Evolutionary conservation across 352 stramenopile species (phyloP).

Genomic region (Phytopythium mirpurense): DNA sequence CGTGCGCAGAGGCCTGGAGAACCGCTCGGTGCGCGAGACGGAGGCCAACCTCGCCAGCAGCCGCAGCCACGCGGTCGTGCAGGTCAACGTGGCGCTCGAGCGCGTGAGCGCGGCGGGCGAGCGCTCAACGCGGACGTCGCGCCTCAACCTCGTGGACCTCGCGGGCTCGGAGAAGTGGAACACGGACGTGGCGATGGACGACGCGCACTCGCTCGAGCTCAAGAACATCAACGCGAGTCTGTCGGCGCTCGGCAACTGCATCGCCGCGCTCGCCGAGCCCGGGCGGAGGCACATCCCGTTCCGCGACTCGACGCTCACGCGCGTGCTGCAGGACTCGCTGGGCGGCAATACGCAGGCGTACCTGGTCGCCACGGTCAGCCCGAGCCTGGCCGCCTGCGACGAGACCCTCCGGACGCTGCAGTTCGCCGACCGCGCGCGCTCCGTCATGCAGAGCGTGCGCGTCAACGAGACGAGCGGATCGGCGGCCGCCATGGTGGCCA

Average conservation of each 20-base stretch:
- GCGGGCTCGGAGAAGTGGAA: conserved; percentile 85
- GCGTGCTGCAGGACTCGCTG: conserved; percentile 82
- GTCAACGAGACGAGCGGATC: conserved; percentile 42
- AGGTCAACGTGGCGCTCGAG: conserved; percentile 69
- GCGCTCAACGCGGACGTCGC: conserved; percentile 20
- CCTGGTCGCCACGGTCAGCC: conserved; percentile 67
- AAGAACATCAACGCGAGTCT: conserved; percentile 91
- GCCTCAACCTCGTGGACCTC: conserved; percentile 77
- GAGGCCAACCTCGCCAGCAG: conserved; percentile 85
- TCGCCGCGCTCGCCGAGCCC: conserved; percentile 72
- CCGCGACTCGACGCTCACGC: conserved; percentile 84
- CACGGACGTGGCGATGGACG: conserved; percentile 65
- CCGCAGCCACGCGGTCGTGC: conserved; percentile 90
- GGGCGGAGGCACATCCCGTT: conserved; percentile 90
- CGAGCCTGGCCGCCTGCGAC: conserved; percentile 32
- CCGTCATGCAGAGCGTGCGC: conserved; percentile 67
- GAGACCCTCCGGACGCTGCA: conserved; percentile 77
- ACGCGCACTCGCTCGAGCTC: conserved; percentile 67
- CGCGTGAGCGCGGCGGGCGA: not conserved
- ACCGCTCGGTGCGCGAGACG: conserved; percentile 76
- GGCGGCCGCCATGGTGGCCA: conserved; percentile 14
- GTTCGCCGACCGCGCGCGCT: conserved; percentile 67
- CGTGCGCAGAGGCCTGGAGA: conserved; percentile 38
- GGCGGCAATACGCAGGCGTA: conserved; percentile 68
- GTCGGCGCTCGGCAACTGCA: conserved; percentile 89